A percentile compares a stretch with the other conserved stretches of the same genome.
Evolutionary conservation across 2,329 filamentous ascomycete species (phyloP).

Genomic region (Hypoxylon sp.): DNA sequence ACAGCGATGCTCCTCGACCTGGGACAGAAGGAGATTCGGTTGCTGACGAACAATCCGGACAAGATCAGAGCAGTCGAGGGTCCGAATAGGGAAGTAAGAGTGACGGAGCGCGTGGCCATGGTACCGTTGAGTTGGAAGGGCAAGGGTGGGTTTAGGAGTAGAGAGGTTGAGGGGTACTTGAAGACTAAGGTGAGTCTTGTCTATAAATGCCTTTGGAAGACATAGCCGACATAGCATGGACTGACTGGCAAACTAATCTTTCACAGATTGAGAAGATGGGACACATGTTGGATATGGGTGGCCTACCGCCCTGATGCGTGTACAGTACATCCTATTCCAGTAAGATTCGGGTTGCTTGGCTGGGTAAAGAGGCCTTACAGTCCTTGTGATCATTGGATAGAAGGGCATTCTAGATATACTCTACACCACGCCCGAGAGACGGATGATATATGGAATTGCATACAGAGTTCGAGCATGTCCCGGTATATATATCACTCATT

Average conservation of each 20-base stretch:
- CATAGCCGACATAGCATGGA: neutral
- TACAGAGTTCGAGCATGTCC: neutral
- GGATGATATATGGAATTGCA: neutral
- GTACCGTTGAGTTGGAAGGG: constrained; percentile 94
- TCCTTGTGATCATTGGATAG: constrained; percentile 1
- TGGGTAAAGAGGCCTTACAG: neutral
- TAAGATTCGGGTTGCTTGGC: neutral
- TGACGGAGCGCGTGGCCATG: constrained; percentile 94
- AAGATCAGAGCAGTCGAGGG: constrained; percentile 96
- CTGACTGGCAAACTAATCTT: constrained; percentile 15
- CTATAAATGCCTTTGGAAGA: neutral
- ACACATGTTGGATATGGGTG: constrained; percentile 76
- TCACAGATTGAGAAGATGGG: constrained; percentile 87
- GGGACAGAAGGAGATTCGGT: constrained; percentile 79
- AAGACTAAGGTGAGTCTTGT: constrained; percentile 83
- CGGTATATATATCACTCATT: neutral
- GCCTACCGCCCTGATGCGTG: constrained; percentile 44
- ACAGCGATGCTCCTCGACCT: constrained; percentile 94
- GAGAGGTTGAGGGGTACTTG: constrained; percentile 93
- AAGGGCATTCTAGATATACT: constrained; percentile 2
- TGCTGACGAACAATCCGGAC: constrained; percentile 97
- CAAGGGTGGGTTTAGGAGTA: constrained; percentile 83
- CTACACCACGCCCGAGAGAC: neutral
- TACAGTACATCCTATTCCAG: neutral
- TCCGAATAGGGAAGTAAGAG: constrained; percentile 86